Evolutionary conservation across 257 asterid species (phyloP).

Genomic region (Rehmannia glutinosa): DNA sequence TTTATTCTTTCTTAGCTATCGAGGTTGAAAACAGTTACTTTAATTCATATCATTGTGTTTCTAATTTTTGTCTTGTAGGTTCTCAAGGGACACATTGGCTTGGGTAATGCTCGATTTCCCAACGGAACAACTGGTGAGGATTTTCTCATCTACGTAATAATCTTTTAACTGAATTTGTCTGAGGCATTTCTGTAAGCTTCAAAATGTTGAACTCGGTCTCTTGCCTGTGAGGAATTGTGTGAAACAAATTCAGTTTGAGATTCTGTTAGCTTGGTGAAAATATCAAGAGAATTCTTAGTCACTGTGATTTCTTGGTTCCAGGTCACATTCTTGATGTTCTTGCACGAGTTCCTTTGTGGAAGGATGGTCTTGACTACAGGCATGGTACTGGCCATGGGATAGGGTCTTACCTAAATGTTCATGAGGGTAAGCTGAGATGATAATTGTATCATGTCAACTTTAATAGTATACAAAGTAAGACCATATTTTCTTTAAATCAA

Average conservation of each 20-base stretch:
- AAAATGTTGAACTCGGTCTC: not conserved
- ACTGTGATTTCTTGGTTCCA: slow-evolving; percentile 28
- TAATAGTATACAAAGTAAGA: not conserved
- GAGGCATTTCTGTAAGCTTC: slow-evolving; percentile 5
- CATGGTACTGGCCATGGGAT: slow-evolving; percentile 99
- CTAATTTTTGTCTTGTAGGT: slow-evolving; percentile 49
- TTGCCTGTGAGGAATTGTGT: not conserved
- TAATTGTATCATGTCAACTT: not conserved
- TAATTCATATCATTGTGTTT: not conserved
- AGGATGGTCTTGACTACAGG: slow-evolving; percentile 92
- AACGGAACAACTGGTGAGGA: slow-evolving; percentile 83
- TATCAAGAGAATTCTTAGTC: not conserved
- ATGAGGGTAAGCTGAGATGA: slow-evolving; percentile 60
- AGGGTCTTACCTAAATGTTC: slow-evolving; percentile 91
- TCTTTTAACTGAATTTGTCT: not conserved
- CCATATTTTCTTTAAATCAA: not conserved
- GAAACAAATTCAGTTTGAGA: slow-evolving; percentile 4
- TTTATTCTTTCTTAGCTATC: not conserved
- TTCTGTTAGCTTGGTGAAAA: slow-evolving; percentile 15
- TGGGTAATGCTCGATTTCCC: slow-evolving; percentile 97
- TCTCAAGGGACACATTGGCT: slow-evolving; percentile 90
- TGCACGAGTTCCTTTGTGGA: slow-evolving; percentile 92
- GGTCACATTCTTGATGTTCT: slow-evolving; percentile 82
- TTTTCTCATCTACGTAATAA: slow-evolving; percentile 6
- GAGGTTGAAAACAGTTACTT: not conserved